Evolutionary conservation across 139 green algal species (phyloP), one percentile per base, ranked within the genome.

Genomic region (Edaphochlamys debaryana): DNA sequence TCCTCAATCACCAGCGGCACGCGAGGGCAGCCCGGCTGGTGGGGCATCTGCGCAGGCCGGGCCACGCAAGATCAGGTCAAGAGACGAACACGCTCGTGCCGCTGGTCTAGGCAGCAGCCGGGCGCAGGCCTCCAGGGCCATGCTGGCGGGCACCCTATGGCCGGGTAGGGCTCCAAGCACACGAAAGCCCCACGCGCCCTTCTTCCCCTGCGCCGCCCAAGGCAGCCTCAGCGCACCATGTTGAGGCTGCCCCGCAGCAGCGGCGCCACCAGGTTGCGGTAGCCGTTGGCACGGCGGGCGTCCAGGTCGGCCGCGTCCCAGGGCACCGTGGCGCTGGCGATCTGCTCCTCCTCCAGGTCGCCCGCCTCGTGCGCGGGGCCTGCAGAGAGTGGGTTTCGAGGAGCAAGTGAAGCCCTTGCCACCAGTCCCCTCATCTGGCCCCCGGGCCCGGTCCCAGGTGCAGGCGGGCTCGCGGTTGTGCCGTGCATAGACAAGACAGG

Each of bases 171-270:
- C n/a, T n/a, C n/a, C n/a, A n/a, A n/a, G n/a, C n/a, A n/a, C n/a
- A n/a, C n/a, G n/a, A n/a, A n/a, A n/a, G n/a, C n/a, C n/a, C n/a
- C n/a, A n/a, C n/a, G n/a, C n/a, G n/a, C n/a, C n/a, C n/a, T n/a
- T n/a, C n/a, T n/a, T n/a, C n/a, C n/a, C n/a, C n/a, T n/a, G n/a
- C n/a, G n/a, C n/a, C n/a, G n/a, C n/a, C n/a, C n/a, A n/a, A n/a
- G n/a, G 30, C 23, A 19, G 20, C 67, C 13, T 40, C 5, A 1
- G 9, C 75, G 3, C 70, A 85, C 85, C 77, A 75, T 79, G 79
- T 89, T 85, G 52, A 77, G 69, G 84, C 95, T 92, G 13, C 94
- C 94, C 0, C 88, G 78, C 69, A 97, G 86, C 87, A 93, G 79
- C 3, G 94, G 94, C 23, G 89, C 90, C 0, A 82, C 56, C 42